A percentile compares a stretch with the other conserved stretches of the same genome.
Conservation (phyloP, 495 filamentous ascomycete species). For the Penicillium maclennaniae region DNA sequence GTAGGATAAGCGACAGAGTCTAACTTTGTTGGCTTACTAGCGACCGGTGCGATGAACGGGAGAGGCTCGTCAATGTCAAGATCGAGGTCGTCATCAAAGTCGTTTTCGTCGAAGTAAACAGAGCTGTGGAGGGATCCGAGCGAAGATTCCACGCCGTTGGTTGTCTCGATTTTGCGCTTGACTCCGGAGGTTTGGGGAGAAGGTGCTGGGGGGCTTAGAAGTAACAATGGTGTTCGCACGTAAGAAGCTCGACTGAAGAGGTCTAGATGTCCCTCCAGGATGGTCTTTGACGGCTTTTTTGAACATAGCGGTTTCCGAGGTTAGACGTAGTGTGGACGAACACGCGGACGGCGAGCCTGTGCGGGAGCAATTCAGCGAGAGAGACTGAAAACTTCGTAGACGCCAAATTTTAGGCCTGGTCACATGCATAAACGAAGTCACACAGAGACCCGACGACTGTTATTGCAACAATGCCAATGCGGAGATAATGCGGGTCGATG, state of each 20-base stretch:
- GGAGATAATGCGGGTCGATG: neutral
- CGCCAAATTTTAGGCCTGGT: conserved; percentile 11
- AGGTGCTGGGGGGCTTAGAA: conserved; percentile 20
- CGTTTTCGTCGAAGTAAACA: conserved; percentile 53
- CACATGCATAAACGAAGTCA: conserved; percentile 35
- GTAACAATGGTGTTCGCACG: conserved; percentile 21
- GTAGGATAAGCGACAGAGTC: conserved; percentile 24
- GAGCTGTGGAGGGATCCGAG: conserved; percentile 42
- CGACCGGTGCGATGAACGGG: conserved; percentile 24
- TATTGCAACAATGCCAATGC: neutral
- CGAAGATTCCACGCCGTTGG: conserved; percentile 26
- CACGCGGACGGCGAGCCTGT: conserved; percentile 21
- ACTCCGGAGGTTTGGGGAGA: conserved; percentile 27
- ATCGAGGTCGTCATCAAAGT: conserved; percentile 52
- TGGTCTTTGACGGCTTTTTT: conserved; percentile 43
- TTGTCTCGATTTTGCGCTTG: conserved; percentile 45
- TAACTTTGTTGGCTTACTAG: conserved; percentile 14
- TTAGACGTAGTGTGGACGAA: conserved; percentile 24
- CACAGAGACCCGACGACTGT: neutral
- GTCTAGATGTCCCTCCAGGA: conserved; percentile 29
- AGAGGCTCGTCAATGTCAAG: conserved; percentile 43
- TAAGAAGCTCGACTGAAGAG: conserved; percentile 36
- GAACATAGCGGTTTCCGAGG: conserved; percentile 33
- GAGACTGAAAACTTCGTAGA: conserved; percentile 17
- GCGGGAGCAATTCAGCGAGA: conserved; percentile 22